Conservation (phyloP, 176 grass and related monocot genomes). For the Cocos nucifera region DNA sequence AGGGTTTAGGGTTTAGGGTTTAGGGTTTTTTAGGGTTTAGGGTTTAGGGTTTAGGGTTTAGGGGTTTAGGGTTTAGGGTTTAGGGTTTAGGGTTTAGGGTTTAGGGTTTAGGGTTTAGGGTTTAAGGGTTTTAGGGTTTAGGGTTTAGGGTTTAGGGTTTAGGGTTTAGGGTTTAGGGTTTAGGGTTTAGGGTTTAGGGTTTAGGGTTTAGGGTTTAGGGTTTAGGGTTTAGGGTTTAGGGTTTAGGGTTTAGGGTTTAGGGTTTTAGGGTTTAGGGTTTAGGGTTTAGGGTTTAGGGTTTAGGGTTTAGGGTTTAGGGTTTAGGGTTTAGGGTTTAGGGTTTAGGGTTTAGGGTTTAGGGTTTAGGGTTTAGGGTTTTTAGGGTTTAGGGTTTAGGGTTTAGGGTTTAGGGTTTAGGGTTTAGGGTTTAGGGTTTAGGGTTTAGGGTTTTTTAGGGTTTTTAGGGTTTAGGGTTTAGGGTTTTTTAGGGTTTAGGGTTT, state of each 20-base stretch:
- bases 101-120: slow-evolving; percentile 6
- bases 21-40: too few species aligned
- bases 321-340: slow-evolving; percentile 1
- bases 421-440: background rate
- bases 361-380: background rate
- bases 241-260: background rate
- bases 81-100: slow-evolving; percentile 11
- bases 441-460: too few species aligned
- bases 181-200: too few species aligned
- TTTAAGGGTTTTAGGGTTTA: slow-evolving; percentile 11
- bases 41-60: slow-evolving; percentile 14
- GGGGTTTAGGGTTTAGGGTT: slow-evolving; percentile 14
- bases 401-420: background rate
- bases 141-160: slow-evolving; percentile 7
- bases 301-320: background rate
- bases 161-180: slow-evolving; percentile 2
- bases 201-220: slow-evolving; percentile 1
- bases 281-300: too few species aligned
- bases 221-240: background rate
- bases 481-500: too few species aligned
- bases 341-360: background rate
- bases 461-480: too few species aligned
- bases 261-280: background rate
- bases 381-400: slow-evolving; percentile 1
- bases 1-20: slow-evolving; percentile 9